phyloP scores from a whole-genome alignment of 768 basidiomycete genomes.

The Filobasidium wieringae region DNA sequence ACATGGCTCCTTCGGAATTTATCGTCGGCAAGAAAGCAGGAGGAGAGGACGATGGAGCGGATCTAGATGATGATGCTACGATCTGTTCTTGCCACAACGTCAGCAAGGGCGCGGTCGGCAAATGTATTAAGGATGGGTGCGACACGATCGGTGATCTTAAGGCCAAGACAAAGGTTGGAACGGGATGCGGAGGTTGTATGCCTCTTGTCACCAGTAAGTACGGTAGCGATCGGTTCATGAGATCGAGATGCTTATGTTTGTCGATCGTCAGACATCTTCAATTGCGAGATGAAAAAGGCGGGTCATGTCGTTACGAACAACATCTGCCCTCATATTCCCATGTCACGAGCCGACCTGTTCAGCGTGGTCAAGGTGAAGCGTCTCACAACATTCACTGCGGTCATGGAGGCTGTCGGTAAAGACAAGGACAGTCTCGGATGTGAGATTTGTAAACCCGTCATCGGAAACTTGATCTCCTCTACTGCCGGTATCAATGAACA shows the following conservation, averaged over 20 bases:
- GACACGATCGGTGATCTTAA: conserved; percentile 51
- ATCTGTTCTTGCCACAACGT: conserved; percentile 66
- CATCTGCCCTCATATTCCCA: conserved; percentile 56
- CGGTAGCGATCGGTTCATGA: conserved; percentile 6
- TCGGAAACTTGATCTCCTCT: conserved; percentile 48
- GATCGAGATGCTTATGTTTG: too few relatives aligned
- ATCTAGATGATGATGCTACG: conserved; percentile 60
- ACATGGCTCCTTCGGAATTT: conserved; percentile 54
- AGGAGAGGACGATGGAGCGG: conserved; percentile 51
- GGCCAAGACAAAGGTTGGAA: conserved; percentile 56
- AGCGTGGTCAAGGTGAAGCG: conserved; percentile 54
- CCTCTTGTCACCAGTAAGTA: conserved; percentile 45
- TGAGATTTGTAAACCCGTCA: conserved; percentile 60
- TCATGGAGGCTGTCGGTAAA: conserved; percentile 48
- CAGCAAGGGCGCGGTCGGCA: conserved; percentile 48
- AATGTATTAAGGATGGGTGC: conserved; percentile 46
- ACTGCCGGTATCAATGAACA: conserved; percentile 50
- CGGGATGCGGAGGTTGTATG: conserved; percentile 63
- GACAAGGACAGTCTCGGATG: conserved; percentile 51
- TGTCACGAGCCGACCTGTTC: conserved; percentile 57
- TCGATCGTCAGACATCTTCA: conserved; percentile 26
- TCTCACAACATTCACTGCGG: conserved; percentile 47
- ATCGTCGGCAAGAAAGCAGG: conserved; percentile 50
- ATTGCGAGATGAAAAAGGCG: conserved; percentile 57
- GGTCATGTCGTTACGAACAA: conserved; percentile 49